Evolutionary conservation across 108 stramenopile genomes (phyloP).

Genomic region (Bacterosira constricta): DNA sequence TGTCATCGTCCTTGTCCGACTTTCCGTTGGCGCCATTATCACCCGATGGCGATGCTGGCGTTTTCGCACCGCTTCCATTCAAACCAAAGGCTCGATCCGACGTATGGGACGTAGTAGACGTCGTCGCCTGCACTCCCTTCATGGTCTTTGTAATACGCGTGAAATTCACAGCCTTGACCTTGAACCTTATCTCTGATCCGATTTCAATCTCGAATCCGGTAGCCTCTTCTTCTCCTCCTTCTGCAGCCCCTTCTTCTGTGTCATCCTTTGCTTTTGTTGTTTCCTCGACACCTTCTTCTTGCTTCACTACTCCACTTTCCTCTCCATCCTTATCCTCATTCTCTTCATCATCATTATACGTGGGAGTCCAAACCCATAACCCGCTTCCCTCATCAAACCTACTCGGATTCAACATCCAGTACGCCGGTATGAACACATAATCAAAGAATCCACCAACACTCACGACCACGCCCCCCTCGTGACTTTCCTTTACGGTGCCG

Average conservation of each 20-base stretch:
- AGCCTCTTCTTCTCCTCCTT: slow-evolving; percentile 41
- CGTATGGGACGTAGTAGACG: slow-evolving; percentile 55
- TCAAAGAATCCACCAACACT: slow-evolving; percentile 86
- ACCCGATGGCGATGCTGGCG: slow-evolving; percentile 38
- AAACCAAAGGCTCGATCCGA: slow-evolving; percentile 19
- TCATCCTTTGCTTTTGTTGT: slow-evolving; percentile 20
- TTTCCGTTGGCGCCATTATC: slow-evolving; percentile 3
- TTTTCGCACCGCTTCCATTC: slow-evolving; percentile 17
- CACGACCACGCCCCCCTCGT: slow-evolving; percentile 77
- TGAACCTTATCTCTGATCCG: slow-evolving; percentile 85
- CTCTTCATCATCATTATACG: slow-evolving; percentile 65
- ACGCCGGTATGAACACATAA: slow-evolving; percentile 85
- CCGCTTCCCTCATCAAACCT: slow-evolving; percentile 59
- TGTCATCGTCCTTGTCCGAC: slow-evolving; percentile 4
- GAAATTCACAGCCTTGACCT: slow-evolving; percentile 86
- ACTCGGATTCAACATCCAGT: slow-evolving; percentile 86
- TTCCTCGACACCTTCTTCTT: slow-evolving; percentile 3
- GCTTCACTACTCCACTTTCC: not conserved
- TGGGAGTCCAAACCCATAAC: slow-evolving; percentile 81
- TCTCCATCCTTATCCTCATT: slow-evolving; percentile 28
- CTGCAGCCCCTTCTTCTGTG: not conserved
- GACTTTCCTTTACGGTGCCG: slow-evolving; percentile 68
- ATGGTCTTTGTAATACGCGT: slow-evolving; percentile 85
- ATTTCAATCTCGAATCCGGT: slow-evolving; percentile 83
- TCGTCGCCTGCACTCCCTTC: slow-evolving; percentile 84